Evolutionary conservation across 1,139 yeast species (phyloP).

Genomic region (Geotrichum australiense): DNA sequence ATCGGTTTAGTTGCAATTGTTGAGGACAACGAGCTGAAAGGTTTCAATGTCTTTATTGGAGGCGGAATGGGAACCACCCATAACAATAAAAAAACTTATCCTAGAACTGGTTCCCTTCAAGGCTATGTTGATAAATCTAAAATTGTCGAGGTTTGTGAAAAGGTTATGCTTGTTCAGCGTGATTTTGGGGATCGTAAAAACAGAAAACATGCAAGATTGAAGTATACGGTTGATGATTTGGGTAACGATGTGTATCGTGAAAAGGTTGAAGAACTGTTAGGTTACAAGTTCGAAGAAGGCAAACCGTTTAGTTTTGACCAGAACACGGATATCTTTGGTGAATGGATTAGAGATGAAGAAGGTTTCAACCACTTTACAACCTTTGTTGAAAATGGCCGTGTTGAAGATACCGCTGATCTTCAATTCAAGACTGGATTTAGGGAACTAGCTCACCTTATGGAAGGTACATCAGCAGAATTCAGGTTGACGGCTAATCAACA

Average conservation of each 20-base stretch:
- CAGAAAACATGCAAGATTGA: conserved; percentile 96
- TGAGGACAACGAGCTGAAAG: conserved; percentile 51
- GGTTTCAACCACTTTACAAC: conserved; percentile 88
- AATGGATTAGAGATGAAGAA: conserved; percentile 88
- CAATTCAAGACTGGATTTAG: conserved; percentile 87
- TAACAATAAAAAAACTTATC: conserved; percentile 93
- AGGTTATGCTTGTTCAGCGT: conserved; percentile 89
- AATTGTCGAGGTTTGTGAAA: conserved; percentile 75
- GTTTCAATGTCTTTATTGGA: conserved; percentile 86
- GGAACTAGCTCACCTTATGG: conserved; percentile 66
- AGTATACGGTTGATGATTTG: conserved; percentile 91
- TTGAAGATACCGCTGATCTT: conserved; percentile 83
- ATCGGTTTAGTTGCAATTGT: conserved; percentile 88
- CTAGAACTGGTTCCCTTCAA: conserved; percentile 83
- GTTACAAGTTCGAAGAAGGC: conserved; percentile 64
- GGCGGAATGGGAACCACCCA: conserved; percentile 99
- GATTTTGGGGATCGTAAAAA: conserved; percentile 93
- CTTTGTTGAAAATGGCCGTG: conserved; percentile 94
- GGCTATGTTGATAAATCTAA: conserved; percentile 69
- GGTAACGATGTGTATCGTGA: conserved; percentile 74
- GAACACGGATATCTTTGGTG: conserved; percentile 76
- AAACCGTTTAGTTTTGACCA: conserved; percentile 72
- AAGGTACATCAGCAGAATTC: conserved; percentile 63
- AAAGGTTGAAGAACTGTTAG: conserved; percentile 79
- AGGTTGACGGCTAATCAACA: conserved; percentile 97